phyloP scores from a whole-genome alignment of 2,329 filamentous ascomycete genomes.

The Plenodomus biglobosus region DNA sequence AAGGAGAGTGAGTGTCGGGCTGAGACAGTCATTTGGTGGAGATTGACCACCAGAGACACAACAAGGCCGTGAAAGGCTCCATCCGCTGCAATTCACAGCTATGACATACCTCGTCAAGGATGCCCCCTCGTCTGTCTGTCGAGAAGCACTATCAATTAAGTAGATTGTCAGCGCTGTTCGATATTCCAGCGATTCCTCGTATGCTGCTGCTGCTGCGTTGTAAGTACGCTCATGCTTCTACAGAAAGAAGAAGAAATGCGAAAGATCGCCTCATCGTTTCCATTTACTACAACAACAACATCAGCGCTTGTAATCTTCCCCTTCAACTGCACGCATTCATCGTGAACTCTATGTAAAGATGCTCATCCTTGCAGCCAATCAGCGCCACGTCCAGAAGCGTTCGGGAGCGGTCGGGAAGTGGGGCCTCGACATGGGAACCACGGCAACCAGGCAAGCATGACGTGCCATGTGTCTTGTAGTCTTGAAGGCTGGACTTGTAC shows the following conservation, averaged over 20 bases:
- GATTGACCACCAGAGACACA: constrained; percentile 3
- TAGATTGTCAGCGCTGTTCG: too few species aligned
- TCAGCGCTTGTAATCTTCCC: too few species aligned
- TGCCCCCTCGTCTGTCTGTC: neutral
- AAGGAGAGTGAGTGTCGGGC: too few species aligned
- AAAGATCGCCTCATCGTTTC: too few species aligned
- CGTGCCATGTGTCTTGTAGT: neutral
- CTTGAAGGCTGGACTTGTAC: too few species aligned
- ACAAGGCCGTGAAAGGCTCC: neutral
- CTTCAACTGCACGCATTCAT: neutral
- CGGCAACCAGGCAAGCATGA: neutral
- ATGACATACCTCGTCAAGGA: neutral
- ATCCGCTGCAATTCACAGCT: neutral
- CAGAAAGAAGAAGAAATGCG: too few species aligned
- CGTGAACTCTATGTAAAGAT: too few species aligned
- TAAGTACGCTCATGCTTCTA: too few species aligned
- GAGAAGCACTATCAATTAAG: neutral
- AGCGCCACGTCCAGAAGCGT: neutral
- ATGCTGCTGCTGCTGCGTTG: too few species aligned
- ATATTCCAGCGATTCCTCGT: too few species aligned
- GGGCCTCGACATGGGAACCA: neutral
- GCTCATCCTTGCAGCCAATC: neutral
- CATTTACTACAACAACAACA: too few species aligned
- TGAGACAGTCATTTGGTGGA: constrained; percentile 17
- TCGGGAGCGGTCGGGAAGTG: neutral